Percentiles rank a stretch among this genome's conserved stretches.
phyloP scores from a whole-genome alignment of 257 asterid species.

The Petunia secreta region DNA sequence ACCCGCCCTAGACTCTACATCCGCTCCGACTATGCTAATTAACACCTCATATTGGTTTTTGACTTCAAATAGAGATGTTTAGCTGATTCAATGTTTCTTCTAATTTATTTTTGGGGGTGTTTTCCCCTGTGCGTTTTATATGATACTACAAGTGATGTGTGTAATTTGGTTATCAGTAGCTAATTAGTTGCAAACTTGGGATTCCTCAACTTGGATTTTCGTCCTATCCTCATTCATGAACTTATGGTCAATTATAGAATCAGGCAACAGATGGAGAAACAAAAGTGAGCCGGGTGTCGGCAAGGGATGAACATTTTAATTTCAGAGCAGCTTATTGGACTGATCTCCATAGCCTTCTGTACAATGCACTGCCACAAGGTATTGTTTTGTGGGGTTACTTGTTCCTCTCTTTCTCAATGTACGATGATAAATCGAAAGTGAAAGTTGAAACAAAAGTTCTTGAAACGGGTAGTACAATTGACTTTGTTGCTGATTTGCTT shows the following conservation, averaged over 20 bases:
- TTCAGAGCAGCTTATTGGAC: conserved; percentile 86
- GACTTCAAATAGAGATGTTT: background rate
- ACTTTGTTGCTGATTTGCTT: conserved; percentile 58
- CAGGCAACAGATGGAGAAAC: conserved; percentile 57
- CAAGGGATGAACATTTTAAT: conserved; percentile 72
- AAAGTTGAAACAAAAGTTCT: conserved; percentile 45
- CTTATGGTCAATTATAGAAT: conserved; percentile 47
- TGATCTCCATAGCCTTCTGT: conserved; percentile 72
- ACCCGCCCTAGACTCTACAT: too few species aligned
- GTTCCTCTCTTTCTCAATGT: conserved; percentile 47
- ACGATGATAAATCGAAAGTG: conserved; percentile 49
- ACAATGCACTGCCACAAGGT: conserved; percentile 51
- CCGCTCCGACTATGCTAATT: too few species aligned
- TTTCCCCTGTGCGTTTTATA: background rate
- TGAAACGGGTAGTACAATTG: conserved; percentile 49
- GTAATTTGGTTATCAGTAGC: background rate
- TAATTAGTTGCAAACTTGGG: background rate
- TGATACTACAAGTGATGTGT: background rate
- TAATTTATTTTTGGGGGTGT: background rate
- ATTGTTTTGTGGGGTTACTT: conserved; percentile 69
- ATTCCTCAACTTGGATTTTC: background rate
- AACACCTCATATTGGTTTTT: background rate
- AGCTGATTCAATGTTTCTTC: too few species aligned
- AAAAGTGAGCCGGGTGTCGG: conserved; percentile 53
- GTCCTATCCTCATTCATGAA: background rate